Base-by-base conservation (phyloP, 2,329 filamentous ascomycete species). In the Pseudogymnoascus sp. region DNA sequence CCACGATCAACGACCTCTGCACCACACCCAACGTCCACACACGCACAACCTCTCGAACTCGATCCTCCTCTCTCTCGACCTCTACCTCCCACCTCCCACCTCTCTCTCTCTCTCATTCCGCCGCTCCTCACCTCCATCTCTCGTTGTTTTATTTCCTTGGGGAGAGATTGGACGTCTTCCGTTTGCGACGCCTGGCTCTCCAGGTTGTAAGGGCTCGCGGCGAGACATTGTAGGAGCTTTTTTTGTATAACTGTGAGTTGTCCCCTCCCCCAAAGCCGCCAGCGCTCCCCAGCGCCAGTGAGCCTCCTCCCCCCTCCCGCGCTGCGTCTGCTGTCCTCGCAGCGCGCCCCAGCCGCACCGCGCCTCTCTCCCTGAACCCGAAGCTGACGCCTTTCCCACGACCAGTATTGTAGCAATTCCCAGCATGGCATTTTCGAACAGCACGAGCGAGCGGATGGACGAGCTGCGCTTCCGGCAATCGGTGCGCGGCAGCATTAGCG, bases 361-460 rank as follows among this genome's bases (percentile, higher is more conserved):
- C 39, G 25, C 60, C 12, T 60, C 16, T 16, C 22, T 45, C 60
- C 42, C 23, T 62, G 39, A 59, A 55, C 28, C 9, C 45, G 30
- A 49, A 38, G 61, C 68, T 71, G 66, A 72, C 65, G 16, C 9
- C 42, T 36, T 64, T 19, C 25, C 45, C 45, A 5, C n/a, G 25
- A 38, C 22, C 61, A 71, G 68, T 67, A 64, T 64, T 67, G 64
- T 68, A 70, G 62, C 62, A 67, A 66, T 67, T 69, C 74, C 33
- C 76, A 71, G 66, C 68, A 89, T 89, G 86, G 83, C 85, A 68
- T 88, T 84, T 76, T 83, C 83, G 68, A 81, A 82, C 72, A 81
- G 81, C 72, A 76, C 84, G 72, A 84, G 78, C 72, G 84, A 85
- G 71, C 80, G 83, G 73, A 89, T 91, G 83, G 90, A 93, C 77